Base-by-base conservation (phyloP, 257 asterid genomes). In the Leptodermis oblonga region DNA sequence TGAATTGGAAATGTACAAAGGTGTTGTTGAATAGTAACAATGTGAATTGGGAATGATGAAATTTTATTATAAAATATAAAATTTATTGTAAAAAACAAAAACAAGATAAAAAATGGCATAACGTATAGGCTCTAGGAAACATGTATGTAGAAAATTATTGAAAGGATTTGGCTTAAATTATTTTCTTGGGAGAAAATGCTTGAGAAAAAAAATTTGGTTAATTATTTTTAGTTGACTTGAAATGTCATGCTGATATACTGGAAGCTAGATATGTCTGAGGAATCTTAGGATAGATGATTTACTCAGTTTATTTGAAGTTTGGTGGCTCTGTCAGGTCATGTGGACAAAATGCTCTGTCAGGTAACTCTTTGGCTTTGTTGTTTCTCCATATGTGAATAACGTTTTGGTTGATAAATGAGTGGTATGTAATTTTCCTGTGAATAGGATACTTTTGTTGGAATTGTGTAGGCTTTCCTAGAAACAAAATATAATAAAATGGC, bases 401-500 rank as follows among this genome's bases (percentile, higher is more conserved):
- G 0, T 59, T 59, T 6, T 33, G 2, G 39, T 15, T 18, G 43
- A 31, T 41, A n/a, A n/a, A n/a, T n/a, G n/a, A n/a, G n/a, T n/a
- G n/a, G n/a, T n/a, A 41, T 36, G 0, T n/a, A 36, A 36, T 22
- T 18, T 18, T n/a, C 31, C 9, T 5, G 7, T 18, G 65, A 59
- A 7, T 20, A 20, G 33, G 51, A 13, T 36, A 17, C 26, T 1
- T 63, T 41, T 41, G 12, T 41, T 39, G 20, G 28, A 63, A 36
- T 20, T 41, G 36, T 63, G 46, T 63, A n/a, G 53, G 42, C 65
- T 53, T 11, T 45, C 52, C 36, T 30, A 55, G 18, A 41, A 0
- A 54, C 42, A 13, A 22, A 70, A 54, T 49, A 25, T 63, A 28
- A 63, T 72, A 26, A 36, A 52, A 70, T 64, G 20, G 75, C 45